Conservation (phyloP, 2,329 filamentous ascomycete species). For the Penicillium glabrum region DNA sequence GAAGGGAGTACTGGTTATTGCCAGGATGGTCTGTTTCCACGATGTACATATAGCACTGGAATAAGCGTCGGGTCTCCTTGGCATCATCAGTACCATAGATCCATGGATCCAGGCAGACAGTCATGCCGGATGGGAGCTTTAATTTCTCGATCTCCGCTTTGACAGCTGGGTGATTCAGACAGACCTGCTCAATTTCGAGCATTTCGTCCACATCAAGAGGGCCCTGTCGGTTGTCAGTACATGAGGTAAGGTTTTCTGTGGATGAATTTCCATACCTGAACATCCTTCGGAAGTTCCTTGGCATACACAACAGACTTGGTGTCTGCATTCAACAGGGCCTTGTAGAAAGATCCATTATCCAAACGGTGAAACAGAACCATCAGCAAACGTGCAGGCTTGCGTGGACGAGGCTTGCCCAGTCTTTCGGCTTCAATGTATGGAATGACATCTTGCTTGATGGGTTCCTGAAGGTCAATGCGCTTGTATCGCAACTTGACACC, state of each 20-base stretch:
- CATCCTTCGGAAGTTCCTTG: slow-evolving; percentile 48
- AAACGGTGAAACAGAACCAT: slow-evolving; percentile 52
- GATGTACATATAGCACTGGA: slow-evolving; percentile 45
- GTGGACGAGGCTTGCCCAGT: slow-evolving; percentile 48
- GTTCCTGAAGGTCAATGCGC: slow-evolving; percentile 66
- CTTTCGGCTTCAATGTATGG: slow-evolving; percentile 66
- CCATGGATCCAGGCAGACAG: slow-evolving; percentile 64
- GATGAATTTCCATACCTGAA: slow-evolving; percentile 37
- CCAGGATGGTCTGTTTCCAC: slow-evolving; percentile 36
- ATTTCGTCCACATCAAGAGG: slow-evolving; percentile 62
- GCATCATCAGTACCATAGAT: slow-evolving; percentile 59
- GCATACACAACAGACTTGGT: slow-evolving; percentile 36
- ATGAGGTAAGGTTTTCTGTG: neutral
- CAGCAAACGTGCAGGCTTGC: slow-evolving; percentile 52
- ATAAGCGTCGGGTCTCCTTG: slow-evolving; percentile 39
- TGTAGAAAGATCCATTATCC: slow-evolving; percentile 45
- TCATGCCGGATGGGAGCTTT: slow-evolving; percentile 57
- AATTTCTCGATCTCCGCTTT: slow-evolving; percentile 61
- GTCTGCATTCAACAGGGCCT: slow-evolving; percentile 42
- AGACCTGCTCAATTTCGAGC: slow-evolving; percentile 57
- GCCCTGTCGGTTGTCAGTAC: slow-evolving; percentile 42
- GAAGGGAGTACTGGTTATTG: slow-evolving; percentile 39
- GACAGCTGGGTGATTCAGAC: slow-evolving; percentile 56
- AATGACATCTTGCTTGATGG: slow-evolving; percentile 58
- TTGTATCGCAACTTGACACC: slow-evolving; percentile 55